A percentile compares a stretch with the other conserved stretches of the same genome.
Conservation (phyloP, 768 basidiomycete genomes). For the Panus rudis region DNA sequence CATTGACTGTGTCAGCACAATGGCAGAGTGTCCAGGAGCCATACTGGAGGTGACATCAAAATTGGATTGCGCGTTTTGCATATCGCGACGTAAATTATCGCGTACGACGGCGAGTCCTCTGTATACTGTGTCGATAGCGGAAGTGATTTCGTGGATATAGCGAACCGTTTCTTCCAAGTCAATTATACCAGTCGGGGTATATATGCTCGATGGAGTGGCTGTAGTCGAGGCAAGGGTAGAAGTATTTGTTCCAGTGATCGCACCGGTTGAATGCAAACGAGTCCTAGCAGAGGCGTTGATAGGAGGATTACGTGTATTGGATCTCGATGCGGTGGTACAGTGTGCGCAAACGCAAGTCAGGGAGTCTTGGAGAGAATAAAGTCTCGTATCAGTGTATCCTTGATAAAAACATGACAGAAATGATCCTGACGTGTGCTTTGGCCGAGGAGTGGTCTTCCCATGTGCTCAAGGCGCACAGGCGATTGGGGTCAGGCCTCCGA, state of each 20-base stretch:
- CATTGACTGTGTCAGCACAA: constrained; percentile 13
- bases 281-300: too few species aligned
- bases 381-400: background rate
- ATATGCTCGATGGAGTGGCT: too few species aligned
- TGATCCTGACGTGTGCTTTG: constrained; percentile 8
- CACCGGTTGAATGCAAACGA: too few species aligned
- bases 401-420: background rate
- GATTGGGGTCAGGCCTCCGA: too few species aligned
- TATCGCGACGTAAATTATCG: too few species aligned
- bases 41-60: constrained; percentile 6
- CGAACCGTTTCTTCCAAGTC: too few species aligned
- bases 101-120: constrained; percentile 7
- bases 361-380: constrained; percentile 3
- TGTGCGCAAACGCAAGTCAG: constrained; percentile 3
- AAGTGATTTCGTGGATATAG: too few species aligned
- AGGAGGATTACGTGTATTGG: background rate
- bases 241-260: too few species aligned
- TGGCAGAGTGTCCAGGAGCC: constrained; percentile 20
- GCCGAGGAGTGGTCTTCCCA: constrained; percentile 15
- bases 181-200: too few species aligned
- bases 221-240: too few species aligned
- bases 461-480: constrained; percentile 4
- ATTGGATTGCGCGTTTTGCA: too few species aligned
- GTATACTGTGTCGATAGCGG: constrained; percentile 12
- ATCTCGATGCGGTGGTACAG: background rate